Evolutionary conservation across 108 stramenopile genomes (phyloP).

Genomic region (Fistulifera pelliculosa): DNA sequence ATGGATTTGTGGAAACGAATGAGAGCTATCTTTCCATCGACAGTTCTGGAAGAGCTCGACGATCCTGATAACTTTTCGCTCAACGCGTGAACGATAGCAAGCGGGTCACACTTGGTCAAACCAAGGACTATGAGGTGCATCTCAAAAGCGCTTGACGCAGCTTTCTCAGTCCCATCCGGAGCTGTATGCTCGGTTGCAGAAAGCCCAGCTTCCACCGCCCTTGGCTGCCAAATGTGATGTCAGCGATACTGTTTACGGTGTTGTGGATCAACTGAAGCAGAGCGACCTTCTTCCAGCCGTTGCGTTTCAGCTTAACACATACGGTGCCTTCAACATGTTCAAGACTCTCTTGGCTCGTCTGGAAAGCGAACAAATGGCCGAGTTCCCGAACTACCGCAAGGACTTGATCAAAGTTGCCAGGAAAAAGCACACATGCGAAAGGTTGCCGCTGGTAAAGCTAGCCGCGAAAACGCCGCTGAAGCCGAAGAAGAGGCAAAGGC

Average conservation of each 20-base stretch:
- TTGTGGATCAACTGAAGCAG: conserved; percentile 75
- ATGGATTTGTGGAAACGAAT: conserved; percentile 89
- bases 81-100: conserved; percentile 62
- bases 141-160: conserved; percentile 78
- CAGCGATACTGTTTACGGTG: conserved; percentile 74
- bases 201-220: conserved; percentile 71
- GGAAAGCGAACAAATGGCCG: conserved; percentile 84
- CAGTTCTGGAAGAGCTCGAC: conserved; percentile 76
- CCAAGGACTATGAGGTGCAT: conserved; percentile 93
- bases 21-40: conserved; percentile 71
- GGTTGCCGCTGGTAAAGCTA: conserved; percentile 83
- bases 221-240: conserved; percentile 72
- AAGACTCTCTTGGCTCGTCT: conserved; percentile 84
- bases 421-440: conserved; percentile 82
- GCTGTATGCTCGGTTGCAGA: conserved; percentile 69
- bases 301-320: conserved; percentile 98
- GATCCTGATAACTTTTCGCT: conserved; percentile 93
- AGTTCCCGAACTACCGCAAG: conserved; percentile 89
- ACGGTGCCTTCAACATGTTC: conserved; percentile 95
- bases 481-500: conserved; percentile 90
- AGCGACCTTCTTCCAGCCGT: conserved; percentile 88
- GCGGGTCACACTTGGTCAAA: conserved; percentile 92
- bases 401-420: conserved; percentile 83
- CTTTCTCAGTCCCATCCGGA: conserved; percentile 77
- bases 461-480: conserved; percentile 83